Conservation (phyloP, 495 filamentous ascomycete genomes). For the Neurospora terricola region DNA sequence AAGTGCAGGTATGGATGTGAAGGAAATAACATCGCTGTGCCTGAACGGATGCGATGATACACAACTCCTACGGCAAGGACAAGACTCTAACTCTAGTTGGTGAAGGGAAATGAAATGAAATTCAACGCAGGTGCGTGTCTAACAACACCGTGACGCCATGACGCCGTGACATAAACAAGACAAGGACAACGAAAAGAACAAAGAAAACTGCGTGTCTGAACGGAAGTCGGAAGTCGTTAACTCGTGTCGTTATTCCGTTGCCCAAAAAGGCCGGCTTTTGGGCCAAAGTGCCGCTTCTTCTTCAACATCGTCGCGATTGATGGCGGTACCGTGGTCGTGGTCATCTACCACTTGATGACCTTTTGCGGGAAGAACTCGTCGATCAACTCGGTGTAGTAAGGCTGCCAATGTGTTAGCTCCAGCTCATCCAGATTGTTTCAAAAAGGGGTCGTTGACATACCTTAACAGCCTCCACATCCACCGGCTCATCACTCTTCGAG, state of each 20-base stretch:
- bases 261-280: background rate
- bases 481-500: constrained; percentile 79
- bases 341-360: constrained; percentile 61
- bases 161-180: background rate
- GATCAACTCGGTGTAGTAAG: constrained; percentile 77
- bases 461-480: constrained; percentile 64
- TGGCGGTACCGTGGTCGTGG: background rate
- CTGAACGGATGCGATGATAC: background rate
- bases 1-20: background rate
- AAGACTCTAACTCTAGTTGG: background rate
- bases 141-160: background rate
- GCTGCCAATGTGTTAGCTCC: too few species aligned
- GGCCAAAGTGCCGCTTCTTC: background rate
- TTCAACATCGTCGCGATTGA: background rate
- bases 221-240: background rate
- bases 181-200: background rate
- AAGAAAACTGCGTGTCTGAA: background rate
- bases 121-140: background rate
- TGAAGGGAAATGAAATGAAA: background rate
- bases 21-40: background rate
- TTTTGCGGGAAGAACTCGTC: constrained; percentile 74
- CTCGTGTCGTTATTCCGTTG: background rate
- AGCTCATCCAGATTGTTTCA: too few species aligned
- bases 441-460: too few species aligned
- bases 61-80: background rate